Evolutionary conservation across 176 grass and related monocot genomes (phyloP).

Genomic region (Chloris gayana): DNA sequence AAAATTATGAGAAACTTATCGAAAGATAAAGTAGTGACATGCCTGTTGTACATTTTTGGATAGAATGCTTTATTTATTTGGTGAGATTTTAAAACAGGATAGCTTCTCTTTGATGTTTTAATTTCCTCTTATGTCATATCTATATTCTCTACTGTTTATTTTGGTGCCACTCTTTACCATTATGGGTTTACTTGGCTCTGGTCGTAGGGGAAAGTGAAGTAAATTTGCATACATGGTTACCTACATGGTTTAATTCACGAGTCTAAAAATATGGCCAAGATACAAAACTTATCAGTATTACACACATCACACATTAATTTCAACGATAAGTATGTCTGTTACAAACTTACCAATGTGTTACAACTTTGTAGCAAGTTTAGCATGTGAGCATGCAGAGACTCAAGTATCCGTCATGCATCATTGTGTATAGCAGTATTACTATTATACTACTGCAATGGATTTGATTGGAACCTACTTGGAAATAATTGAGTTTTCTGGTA

Average conservation of each 20-base stretch:
- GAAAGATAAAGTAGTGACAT: neutral
- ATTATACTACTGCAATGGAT: neutral
- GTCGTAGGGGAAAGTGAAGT: neutral
- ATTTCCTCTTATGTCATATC: neutral
- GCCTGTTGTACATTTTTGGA: neutral
- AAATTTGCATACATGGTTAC: neutral
- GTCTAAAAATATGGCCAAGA: neutral
- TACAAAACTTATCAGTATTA: neutral
- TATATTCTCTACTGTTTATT: neutral
- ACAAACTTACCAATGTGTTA: neutral
- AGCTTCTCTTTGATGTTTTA: slow-evolving; percentile 17
- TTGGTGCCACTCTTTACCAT: neutral
- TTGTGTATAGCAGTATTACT: neutral
- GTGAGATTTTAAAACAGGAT: neutral
- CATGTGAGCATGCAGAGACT: neutral
- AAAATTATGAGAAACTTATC: neutral
- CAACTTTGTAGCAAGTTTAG: neutral
- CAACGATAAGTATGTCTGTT: neutral
- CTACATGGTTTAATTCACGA: neutral
- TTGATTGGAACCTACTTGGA: neutral
- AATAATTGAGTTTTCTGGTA: neutral
- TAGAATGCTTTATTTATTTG: neutral
- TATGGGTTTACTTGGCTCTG: neutral
- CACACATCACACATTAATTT: neutral
- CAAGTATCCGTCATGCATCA: neutral